These are phyloP conservation scores for Stylonectria norvegica DNA, from an alignment of 2,329 filamentous ascomycete species.

Conservation along the genomic window DNA sequence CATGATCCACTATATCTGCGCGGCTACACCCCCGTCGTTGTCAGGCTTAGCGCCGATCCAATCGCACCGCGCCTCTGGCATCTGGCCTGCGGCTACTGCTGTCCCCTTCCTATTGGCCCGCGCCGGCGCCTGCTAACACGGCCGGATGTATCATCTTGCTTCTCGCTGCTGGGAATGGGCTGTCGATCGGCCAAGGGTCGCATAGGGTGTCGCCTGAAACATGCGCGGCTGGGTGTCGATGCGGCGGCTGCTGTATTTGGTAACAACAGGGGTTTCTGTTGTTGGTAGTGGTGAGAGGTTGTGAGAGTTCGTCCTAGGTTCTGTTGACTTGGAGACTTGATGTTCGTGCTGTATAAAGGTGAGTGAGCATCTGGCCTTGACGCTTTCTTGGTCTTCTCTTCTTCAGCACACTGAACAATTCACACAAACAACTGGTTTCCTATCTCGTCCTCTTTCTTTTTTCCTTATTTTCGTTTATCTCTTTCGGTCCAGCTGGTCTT, in stretches of 20 bases:
- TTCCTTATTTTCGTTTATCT: slow-evolving; percentile 21
- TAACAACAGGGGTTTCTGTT: slow-evolving; percentile 11
- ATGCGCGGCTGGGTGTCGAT: slow-evolving; percentile 14
- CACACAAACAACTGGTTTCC: slow-evolving; percentile 15
- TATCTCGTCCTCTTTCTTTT: slow-evolving; percentile 19
- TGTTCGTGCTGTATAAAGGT: slow-evolving; percentile 23
- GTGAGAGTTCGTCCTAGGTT: not conserved
- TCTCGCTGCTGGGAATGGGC: too few relatives aligned
- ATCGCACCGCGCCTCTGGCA: slow-evolving; percentile 2
- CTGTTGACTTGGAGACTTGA: slow-evolving; percentile 6
- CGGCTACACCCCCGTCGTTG: slow-evolving; percentile 6
- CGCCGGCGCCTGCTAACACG: slow-evolving; percentile 21
- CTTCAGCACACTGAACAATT: slow-evolving; percentile 22
- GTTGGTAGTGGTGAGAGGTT: slow-evolving; percentile 1
- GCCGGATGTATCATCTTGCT: slow-evolving; percentile 14
- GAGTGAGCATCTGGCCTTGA: slow-evolving; percentile 8
- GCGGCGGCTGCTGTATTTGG: slow-evolving; percentile 26
- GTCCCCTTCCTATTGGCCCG: slow-evolving; percentile 20
- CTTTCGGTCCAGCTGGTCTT: slow-evolving; percentile 23
- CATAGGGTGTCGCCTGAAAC: slow-evolving; percentile 6
- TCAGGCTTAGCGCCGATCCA: slow-evolving; percentile 5
- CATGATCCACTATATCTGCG: too few relatives aligned
- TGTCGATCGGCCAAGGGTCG: not conserved
- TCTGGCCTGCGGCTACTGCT: slow-evolving; percentile 6
- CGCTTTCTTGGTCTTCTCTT: slow-evolving; percentile 13